Percentiles rank a stretch among this genome's conserved stretches.
These are phyloP conservation scores for Mortierella sp. DNA, from an alignment of 371 early-diverging fungal genomes.

Conservation along the genomic window DNA sequence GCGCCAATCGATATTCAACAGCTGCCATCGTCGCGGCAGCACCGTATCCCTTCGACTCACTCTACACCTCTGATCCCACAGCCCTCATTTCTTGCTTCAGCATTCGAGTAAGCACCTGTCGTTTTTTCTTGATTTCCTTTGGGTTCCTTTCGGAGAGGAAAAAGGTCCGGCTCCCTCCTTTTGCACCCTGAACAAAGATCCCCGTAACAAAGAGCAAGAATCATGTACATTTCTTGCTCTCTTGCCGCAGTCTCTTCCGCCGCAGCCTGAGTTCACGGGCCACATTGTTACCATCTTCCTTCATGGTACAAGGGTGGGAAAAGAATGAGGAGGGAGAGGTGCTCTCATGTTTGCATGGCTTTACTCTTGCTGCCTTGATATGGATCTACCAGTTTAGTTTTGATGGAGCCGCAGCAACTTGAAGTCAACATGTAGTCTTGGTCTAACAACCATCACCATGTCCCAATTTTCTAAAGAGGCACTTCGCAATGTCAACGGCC, in stretches of 20 bases:
- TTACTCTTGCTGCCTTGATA: too few relatives aligned
- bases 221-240: not conserved
- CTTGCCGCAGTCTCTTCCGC: not conserved
- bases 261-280: not conserved
- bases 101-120: constrained; percentile 24
- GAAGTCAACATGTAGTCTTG: too few relatives aligned
- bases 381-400: too few relatives aligned
- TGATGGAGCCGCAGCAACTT: too few relatives aligned
- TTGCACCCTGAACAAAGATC: not conserved
- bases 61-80: constrained; percentile 78
- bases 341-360: too few relatives aligned
- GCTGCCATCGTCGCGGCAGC: constrained; percentile 56
- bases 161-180: not conserved
- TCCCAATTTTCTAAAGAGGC: too few relatives aligned
- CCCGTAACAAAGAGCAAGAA: not conserved
- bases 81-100: constrained; percentile 14
- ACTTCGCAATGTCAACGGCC: too few relatives aligned
- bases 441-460: too few relatives aligned
- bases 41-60: constrained; percentile 74
- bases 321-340: too few relatives aligned
- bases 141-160: not conserved
- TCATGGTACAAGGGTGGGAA: too few relatives aligned
- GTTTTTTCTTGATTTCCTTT: not conserved
- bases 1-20: constrained; percentile 34
- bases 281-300: too few relatives aligned